A percentile compares a stretch with the other conserved stretches of the same genome.
Conservation (phyloP, 140 eudicot species). For the Flaveria floridana region DNA sequence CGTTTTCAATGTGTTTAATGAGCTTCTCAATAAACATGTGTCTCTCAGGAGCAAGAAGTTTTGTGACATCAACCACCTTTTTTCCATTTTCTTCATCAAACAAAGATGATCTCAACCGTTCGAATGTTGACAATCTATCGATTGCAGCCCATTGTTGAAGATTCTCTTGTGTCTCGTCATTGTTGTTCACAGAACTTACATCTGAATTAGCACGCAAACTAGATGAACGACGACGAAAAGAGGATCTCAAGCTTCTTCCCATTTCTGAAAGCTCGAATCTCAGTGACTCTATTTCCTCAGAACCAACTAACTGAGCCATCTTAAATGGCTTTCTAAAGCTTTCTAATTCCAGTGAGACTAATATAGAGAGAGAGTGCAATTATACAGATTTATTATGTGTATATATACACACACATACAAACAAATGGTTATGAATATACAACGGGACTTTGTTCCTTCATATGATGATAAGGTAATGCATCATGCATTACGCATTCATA, state of each 20-base stretch:
- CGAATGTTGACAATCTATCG: conserved; percentile 37
- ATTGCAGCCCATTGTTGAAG: conserved; percentile 32
- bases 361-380: neutral
- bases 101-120: conserved; percentile 39
- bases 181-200: conserved; percentile 14
- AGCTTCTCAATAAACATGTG: conserved; percentile 51
- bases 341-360: conserved; percentile 17
- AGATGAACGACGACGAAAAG: conserved; percentile 27
- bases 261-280: conserved; percentile 33
- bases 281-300: conserved; percentile 33
- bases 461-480: conserved; percentile 22
- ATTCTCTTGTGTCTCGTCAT: conserved; percentile 24
- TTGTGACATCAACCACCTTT: conserved; percentile 43
- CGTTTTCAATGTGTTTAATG: conserved; percentile 47
- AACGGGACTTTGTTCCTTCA: conserved; percentile 5
- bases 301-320: conserved; percentile 42
- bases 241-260: conserved; percentile 41
- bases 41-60: conserved; percentile 35
- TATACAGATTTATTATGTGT: neutral
- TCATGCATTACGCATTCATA: conserved; percentile 25
- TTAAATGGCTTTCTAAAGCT: conserved; percentile 24
- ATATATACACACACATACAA: neutral
- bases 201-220: conserved; percentile 19
- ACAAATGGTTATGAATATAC: neutral
- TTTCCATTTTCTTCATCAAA: conserved; percentile 38